phyloP scores from a whole-genome alignment of 805 yeast genomes.

The Ogataea minuta region DNA sequence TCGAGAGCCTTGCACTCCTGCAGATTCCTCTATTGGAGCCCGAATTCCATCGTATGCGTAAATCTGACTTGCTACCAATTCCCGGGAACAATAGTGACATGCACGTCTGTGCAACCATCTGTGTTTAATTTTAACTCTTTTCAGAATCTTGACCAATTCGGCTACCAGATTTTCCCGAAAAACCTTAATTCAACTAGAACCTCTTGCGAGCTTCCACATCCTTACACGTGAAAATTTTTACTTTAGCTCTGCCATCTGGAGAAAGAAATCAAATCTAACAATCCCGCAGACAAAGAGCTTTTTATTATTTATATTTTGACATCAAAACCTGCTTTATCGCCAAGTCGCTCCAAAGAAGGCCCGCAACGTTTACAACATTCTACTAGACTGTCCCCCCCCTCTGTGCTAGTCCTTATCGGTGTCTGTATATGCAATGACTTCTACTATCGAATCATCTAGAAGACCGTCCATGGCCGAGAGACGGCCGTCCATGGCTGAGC shows the following conservation, averaged over 20 bases:
- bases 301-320: conserved; percentile 1
- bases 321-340: no score
- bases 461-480: conserved; percentile 69
- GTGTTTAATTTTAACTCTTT: neutral
- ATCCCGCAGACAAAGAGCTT: conserved; percentile 9
- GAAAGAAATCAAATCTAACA: conserved; percentile 9
- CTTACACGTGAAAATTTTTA: conserved; percentile 13
- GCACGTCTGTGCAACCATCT: neutral
- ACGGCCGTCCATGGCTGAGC: conserved; percentile 50
- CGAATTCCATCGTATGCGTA: neutral
- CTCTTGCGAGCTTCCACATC: conserved; percentile 3
- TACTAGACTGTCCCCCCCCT: neutral
- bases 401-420: conserved; percentile 1
- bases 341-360: neutral
- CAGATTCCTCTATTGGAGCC: neutral
- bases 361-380: neutral
- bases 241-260: conserved; percentile 9
- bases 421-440: conserved; percentile 15
- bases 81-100: neutral
- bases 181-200: neutral
- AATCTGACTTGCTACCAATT: neutral
- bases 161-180: conserved; percentile 4
- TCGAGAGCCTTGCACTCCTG: neutral
- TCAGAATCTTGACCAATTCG: conserved; percentile 6
- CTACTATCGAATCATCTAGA: conserved; percentile 33